These are phyloP conservation scores for Fusarium algeriense DNA, from an alignment of 2,329 filamentous ascomycete genomes.

Conservation along the genomic window DNA sequence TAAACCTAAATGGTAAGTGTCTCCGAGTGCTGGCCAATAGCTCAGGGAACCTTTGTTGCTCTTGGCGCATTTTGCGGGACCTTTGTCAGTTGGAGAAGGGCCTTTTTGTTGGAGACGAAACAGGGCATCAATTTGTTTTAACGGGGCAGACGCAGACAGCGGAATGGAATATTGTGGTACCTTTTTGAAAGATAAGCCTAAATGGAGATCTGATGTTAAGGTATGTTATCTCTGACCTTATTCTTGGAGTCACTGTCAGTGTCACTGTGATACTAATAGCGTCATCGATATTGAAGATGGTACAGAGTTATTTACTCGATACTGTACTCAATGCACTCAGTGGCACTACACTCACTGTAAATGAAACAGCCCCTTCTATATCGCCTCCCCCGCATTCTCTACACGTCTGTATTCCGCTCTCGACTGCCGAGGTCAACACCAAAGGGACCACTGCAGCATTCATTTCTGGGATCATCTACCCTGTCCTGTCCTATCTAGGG, in stretches of 20 bases:
- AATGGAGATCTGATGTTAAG: background rate
- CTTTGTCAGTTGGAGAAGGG: slow-evolving; percentile 35
- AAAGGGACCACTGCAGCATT: background rate
- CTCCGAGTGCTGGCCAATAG: slow-evolving; percentile 9
- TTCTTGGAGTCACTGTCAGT: background rate
- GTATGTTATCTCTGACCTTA: background rate
- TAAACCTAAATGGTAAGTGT: background rate
- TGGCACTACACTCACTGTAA: background rate
- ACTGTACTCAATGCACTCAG: background rate
- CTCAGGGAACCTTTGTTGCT: slow-evolving; percentile 38
- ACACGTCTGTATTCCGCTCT: slow-evolving; percentile 11
- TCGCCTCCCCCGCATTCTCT: slow-evolving; percentile 21
- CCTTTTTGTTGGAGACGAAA: slow-evolving; percentile 18
- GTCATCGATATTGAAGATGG: background rate
- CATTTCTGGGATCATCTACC: background rate
- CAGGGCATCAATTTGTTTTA: background rate
- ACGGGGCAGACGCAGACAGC: background rate
- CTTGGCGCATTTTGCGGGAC: slow-evolving; percentile 31
- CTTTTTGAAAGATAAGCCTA: background rate
- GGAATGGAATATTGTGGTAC: background rate
- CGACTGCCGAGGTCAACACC: slow-evolving; percentile 7
- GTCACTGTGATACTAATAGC: background rate
- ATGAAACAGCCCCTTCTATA: background rate
- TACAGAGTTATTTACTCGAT: background rate
- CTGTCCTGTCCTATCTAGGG: slow-evolving; percentile 6